Percentiles rank a stretch among this genome's conserved stretches.
Conservation (phyloP, 495 filamentous ascomycete species). For the Staphylotrichum tortipilum region DNA sequence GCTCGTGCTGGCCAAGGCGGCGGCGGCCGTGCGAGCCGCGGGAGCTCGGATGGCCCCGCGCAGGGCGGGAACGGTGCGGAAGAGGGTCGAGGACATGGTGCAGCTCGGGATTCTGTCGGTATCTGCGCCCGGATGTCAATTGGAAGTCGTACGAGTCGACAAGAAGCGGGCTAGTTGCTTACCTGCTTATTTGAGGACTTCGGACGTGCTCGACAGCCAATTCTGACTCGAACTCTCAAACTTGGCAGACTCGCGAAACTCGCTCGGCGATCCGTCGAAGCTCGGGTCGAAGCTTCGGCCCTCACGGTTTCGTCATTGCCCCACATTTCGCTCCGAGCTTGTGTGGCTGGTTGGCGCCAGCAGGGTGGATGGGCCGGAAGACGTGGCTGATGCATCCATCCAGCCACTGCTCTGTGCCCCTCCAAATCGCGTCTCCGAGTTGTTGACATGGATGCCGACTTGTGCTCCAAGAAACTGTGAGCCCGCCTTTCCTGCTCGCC, state of each 20-base stretch:
- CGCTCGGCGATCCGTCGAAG: constrained; percentile 11
- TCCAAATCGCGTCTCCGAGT: too few relatives aligned
- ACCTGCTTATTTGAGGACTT: neutral
- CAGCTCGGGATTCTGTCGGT: neutral
- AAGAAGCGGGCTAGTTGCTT: neutral
- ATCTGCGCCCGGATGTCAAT: constrained; percentile 6
- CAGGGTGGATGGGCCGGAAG: too few relatives aligned
- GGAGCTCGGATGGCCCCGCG: constrained; percentile 37
- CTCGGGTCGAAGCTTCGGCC: constrained; percentile 20
- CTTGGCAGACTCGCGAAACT: too few relatives aligned
- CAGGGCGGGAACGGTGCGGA: constrained; percentile 40
- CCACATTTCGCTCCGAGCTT: constrained; percentile 2
- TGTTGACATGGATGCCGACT: neutral
- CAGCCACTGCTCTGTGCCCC: neutral
- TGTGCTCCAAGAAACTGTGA: too few relatives aligned
- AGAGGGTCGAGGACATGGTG: constrained; percentile 45
- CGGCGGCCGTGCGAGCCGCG: constrained; percentile 35
- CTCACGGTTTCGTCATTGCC: constrained; percentile 23
- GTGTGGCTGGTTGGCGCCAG: neutral
- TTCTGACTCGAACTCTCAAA: neutral
- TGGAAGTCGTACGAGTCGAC: constrained; percentile 1
- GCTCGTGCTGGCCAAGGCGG: constrained; percentile 57
- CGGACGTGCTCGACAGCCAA: neutral
- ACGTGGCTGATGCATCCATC: too few relatives aligned
- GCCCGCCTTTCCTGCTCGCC: too few relatives aligned